Evolutionary conservation across 768 basidiomycete species (phyloP), one percentile per base, ranked within the genome.

Genomic region (Lactifluus piperatus): DNA sequence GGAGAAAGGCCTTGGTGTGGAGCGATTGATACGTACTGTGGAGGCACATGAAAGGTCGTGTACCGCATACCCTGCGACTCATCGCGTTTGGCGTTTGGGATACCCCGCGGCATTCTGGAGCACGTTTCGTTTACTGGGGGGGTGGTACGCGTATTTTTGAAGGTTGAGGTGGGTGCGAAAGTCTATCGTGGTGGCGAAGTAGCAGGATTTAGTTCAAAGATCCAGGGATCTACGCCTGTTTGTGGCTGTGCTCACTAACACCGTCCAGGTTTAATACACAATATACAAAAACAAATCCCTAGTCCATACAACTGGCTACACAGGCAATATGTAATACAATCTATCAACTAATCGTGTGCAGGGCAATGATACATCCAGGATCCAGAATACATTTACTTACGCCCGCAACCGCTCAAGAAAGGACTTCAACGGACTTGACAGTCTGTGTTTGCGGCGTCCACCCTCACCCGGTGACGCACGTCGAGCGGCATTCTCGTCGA

Each of bases 21-120:
- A 46, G 13, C n/a, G 16, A 22, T 32, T 26, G 44, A 24, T 29
- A 61, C 47, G 27, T 30, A 71, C 78, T 62, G 67, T 60, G 88
- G 71, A 29, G 91, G 91, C 10, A 92, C 89, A 71, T 83, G 77
- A 71, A 93, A 93, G 14, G 80, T 76, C 4, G 91, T 91, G 71
- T 86, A 91, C 47, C 83, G 81, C 76, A 93, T 76, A 16, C 89
- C 88, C 56, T 65, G 62, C 51, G 82, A 84, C 65, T 92, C 90
- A 75, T 91, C 88, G 64, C 82, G 80, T 71, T 84, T 87, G 29
- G 80, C 82, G 67, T 88, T 89, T 30, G 90, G 88, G 48, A 91
- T 81, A 58, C 89, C 89, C 71, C 89, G 80, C 60, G 89, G 89
- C 89, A 91, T 91, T 32, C n/a, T 63, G 20, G 22, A 56, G 13